phyloP scores from a whole-genome alignment of 257 asterid species.

The Solanum tarijense region DNA sequence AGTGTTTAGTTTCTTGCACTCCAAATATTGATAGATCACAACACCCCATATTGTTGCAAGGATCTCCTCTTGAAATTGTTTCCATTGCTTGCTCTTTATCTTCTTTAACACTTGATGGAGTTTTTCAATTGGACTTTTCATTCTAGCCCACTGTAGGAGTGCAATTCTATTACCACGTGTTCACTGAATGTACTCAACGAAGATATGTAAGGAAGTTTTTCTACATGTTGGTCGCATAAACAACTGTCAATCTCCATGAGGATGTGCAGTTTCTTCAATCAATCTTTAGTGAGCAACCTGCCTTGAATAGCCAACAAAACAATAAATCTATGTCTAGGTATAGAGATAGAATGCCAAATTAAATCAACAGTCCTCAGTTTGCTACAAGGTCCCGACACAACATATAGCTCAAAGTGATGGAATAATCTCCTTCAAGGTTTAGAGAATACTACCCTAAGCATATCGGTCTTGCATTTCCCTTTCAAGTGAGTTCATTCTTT shows the following conservation, averaged over 20 bases:
- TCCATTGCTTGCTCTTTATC: background rate
- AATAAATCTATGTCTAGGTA: background rate
- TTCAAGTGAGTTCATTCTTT: background rate
- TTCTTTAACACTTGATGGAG: background rate
- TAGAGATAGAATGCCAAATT: background rate
- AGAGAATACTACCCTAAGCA: background rate
- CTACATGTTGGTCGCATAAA: background rate
- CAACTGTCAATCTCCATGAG: background rate
- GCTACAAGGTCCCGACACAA: background rate
- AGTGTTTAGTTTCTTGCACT: background rate
- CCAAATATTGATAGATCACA: background rate
- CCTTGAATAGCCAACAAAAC: background rate
- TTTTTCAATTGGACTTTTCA: background rate
- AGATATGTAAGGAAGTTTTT: background rate
- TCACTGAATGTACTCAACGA: background rate
- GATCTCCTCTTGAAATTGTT: background rate
- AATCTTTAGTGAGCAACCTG: background rate
- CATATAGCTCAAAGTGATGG: background rate
- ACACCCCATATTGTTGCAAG: background rate
- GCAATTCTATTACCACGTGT: background rate
- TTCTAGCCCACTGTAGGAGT: background rate
- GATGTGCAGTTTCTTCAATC: background rate
- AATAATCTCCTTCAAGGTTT: background rate
- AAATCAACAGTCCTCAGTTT: background rate
- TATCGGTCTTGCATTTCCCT: no score